Evolutionary conservation across 73 alveolate species (phyloP).

Genomic region (Paramecium biaurelia): DNA sequence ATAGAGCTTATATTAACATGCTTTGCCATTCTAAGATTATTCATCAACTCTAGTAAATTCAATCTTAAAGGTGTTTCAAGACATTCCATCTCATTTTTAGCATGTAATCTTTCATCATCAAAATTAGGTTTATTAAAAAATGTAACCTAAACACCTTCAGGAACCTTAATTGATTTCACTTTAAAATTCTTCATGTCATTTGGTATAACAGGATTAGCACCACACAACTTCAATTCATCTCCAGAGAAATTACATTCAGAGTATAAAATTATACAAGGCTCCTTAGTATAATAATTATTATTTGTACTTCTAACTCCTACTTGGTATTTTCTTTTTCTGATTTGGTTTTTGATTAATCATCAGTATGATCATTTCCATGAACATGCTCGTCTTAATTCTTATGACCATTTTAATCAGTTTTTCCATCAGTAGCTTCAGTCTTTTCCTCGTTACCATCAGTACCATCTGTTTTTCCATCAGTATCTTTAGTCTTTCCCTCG

Average conservation of each 20-base stretch:
- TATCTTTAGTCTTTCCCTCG: too few species aligned
- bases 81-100: neutral
- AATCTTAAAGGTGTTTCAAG: conserved; percentile 13
- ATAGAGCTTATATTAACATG: neutral
- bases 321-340: neutral
- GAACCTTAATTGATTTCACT: neutral
- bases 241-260: neutral
- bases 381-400: too few species aligned
- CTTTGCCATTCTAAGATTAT: neutral
- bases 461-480: neutral
- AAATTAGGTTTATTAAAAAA: neutral
- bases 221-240: neutral
- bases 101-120: conserved; percentile 2
- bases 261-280: neutral
- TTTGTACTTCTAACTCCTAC: neutral
- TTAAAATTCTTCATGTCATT: neutral
- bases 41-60: neutral
- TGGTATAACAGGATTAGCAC: neutral
- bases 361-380: neutral
- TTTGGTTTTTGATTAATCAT: neutral
- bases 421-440: neutral
- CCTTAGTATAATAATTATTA: neutral
- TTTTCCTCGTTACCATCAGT: neutral
- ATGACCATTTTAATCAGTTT: neutral
- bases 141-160: conserved; percentile 12